A percentile compares a stretch with the other conserved stretches of the same genome.
phyloP scores from a whole-genome alignment of 768 basidiomycete genomes.

The Hemileccinum impolitum region DNA sequence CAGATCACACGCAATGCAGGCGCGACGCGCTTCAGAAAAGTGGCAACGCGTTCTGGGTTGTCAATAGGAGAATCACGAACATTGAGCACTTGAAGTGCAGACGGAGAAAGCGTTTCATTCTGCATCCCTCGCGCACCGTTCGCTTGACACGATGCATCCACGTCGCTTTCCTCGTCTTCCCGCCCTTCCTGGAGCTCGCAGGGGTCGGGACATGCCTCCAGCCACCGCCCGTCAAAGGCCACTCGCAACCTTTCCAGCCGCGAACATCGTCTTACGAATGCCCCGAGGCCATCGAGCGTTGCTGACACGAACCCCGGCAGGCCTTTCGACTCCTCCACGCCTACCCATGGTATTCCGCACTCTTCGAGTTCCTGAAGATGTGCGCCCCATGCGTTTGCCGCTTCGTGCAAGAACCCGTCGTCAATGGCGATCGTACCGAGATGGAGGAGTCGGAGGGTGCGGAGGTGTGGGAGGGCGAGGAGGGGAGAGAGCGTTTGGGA shows the following conservation, averaged over 20 bases:
- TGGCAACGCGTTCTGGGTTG: conserved; percentile 24
- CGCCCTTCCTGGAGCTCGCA: neutral
- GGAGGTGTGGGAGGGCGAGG: conserved; percentile 18
- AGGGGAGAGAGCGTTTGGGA: conserved; percentile 24
- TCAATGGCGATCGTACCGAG: conserved; percentile 28
- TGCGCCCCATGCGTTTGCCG: conserved; percentile 25
- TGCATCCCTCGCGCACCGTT: too few relatives aligned
- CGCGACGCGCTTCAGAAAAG: conserved; percentile 21
- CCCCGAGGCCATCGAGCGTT: conserved; percentile 23
- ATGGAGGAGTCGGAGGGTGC: conserved; percentile 21
- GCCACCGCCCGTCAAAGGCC: conserved; percentile 25
- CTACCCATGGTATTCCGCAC: conserved; percentile 27
- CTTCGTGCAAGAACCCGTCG: conserved; percentile 24
- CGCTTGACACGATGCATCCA: neutral
- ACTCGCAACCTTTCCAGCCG: conserved; percentile 17
- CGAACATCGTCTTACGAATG: conserved; percentile 17
- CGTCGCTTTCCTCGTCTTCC: neutral
- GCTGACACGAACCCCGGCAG: conserved; percentile 11
- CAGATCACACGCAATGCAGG: conserved; percentile 24
- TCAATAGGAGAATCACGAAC: conserved; percentile 28
- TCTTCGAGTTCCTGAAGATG: conserved; percentile 27
- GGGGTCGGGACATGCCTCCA: neutral
- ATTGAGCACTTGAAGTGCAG: conserved; percentile 23
- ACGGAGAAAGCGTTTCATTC: neutral
- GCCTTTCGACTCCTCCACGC: conserved; percentile 12